Evolutionary conservation across 495 filamentous ascomycete genomes (phyloP).

Genomic region (Aspergillus coremiiformis): DNA sequence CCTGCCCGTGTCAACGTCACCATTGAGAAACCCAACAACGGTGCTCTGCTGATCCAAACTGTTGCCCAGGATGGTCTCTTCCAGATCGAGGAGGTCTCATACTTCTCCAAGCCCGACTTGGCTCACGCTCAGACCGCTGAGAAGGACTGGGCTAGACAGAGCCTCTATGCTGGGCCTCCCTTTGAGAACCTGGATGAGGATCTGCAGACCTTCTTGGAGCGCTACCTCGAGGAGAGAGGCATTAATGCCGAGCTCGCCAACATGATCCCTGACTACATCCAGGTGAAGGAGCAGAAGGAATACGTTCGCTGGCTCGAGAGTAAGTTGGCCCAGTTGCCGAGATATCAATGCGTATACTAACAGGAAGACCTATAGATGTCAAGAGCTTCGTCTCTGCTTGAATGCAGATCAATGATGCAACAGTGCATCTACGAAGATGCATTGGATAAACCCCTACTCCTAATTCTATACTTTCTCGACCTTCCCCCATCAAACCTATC

Average conservation of each 20-base stretch:
- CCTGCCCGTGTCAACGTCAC: slow-evolving; percentile 80
- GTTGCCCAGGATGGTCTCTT: slow-evolving; percentile 80
- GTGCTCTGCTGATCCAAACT: slow-evolving; percentile 81
- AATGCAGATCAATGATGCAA: slow-evolving; percentile 5
- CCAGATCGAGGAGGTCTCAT: slow-evolving; percentile 84
- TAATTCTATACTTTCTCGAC: neutral
- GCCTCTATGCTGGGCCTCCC: slow-evolving; percentile 83
- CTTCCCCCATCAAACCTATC: neutral
- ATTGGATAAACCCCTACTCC: slow-evolving; percentile 6
- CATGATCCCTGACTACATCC: slow-evolving; percentile 94
- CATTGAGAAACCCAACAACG: slow-evolving; percentile 73
- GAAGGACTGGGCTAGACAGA: slow-evolving; percentile 60
- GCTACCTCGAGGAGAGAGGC: slow-evolving; percentile 90
- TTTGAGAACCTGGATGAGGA: slow-evolving; percentile 95
- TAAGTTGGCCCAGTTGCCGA: slow-evolving; percentile 29
- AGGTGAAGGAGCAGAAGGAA: slow-evolving; percentile 98
- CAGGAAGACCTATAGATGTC: slow-evolving; percentile 42
- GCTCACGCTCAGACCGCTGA: slow-evolving; percentile 60
- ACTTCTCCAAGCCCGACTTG: slow-evolving; percentile 66
- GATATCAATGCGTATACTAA: slow-evolving; percentile 9
- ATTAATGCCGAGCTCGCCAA: slow-evolving; percentile 79
- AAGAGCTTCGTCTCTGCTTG: slow-evolving; percentile 70
- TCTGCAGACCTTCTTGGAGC: slow-evolving; percentile 82
- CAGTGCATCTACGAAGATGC: neutral
- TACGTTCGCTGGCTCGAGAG: slow-evolving; percentile 85